Evolutionary conservation across 169 alveolate genomes (phyloP).

Genomic region (Plasmodium relictum): DNA sequence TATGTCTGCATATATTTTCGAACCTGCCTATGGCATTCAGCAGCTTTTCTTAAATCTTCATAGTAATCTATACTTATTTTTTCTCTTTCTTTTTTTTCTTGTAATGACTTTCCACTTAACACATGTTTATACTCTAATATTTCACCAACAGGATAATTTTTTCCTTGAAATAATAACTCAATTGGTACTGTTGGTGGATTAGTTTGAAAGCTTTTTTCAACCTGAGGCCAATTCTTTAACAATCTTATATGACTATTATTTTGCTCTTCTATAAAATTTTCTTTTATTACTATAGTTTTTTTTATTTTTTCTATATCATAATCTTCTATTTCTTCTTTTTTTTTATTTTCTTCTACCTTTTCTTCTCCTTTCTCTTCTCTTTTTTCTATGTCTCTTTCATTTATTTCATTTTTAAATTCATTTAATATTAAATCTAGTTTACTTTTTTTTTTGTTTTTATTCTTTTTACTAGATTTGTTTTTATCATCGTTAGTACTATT

Average conservation of each 20-base stretch:
- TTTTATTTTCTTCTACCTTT: conserved; percentile 36
- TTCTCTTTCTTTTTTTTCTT: conserved; percentile 94
- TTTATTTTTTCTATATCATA: conserved; percentile 46
- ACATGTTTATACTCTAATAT: conserved; percentile 43
- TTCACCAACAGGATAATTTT: conserved; percentile 81
- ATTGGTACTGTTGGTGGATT: conserved; percentile 88
- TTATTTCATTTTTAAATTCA: conserved; percentile 52
- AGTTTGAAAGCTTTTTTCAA: conserved; percentile 82
- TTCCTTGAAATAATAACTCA: conserved; percentile 76
- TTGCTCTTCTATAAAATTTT: conserved; percentile 79
- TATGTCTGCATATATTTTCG: conserved; percentile 97
- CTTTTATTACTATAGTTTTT: conserved; percentile 31
- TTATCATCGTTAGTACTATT: not conserved
- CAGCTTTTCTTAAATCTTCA: conserved; percentile 97
- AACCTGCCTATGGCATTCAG: conserved; percentile 99
- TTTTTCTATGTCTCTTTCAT: not conserved
- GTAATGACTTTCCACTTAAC: conserved; percentile 79
- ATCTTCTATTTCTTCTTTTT: conserved; percentile 20
- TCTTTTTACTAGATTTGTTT: conserved; percentile 10
- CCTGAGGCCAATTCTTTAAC: conserved; percentile 84
- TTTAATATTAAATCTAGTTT: conserved; percentile 43
- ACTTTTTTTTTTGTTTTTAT: conserved; percentile 51
- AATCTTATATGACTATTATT: conserved; percentile 82
- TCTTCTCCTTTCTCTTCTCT: conserved; percentile 34
- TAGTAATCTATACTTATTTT: conserved; percentile 90